A percentile compares a stretch with the other conserved stretches of the same genome.
Conservation (phyloP, 106 monocot genomes). For the Alisma plantagoaquatica region DNA sequence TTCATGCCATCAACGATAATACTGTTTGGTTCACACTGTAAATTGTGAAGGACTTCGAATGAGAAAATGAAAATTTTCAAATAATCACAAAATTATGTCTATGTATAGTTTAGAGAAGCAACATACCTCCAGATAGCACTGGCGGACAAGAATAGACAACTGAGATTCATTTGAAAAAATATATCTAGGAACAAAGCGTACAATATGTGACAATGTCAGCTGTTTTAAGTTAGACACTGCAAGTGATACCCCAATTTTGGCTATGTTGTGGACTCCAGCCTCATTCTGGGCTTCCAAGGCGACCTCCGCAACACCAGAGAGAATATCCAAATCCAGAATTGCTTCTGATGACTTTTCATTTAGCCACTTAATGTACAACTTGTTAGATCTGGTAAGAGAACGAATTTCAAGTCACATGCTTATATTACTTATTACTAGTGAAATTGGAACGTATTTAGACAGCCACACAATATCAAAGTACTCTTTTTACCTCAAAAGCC, state of each 20-base stretch:
- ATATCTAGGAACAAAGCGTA: constrained; percentile 61
- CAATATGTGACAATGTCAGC: constrained; percentile 38
- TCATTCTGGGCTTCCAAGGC: constrained; percentile 42
- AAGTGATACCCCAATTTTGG: constrained; percentile 57
- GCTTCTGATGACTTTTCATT: constrained; percentile 30
- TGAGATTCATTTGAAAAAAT: constrained; percentile 65
- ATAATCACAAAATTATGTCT: no score
- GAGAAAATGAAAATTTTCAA: no score
- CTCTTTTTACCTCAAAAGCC: constrained; percentile 78
- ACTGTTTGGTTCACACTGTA: constrained; percentile 35
- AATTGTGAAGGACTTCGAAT: no score
- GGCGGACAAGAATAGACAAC: constrained; percentile 38
- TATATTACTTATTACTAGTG: not conserved
- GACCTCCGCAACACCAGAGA: constrained; percentile 79
- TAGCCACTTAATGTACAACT: constrained; percentile 38
- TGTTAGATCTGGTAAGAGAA: constrained; percentile 46
- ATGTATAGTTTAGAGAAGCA: no score
- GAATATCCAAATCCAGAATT: constrained; percentile 49
- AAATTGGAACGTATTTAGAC: not conserved
- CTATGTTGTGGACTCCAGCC: constrained; percentile 16
- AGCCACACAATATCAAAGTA: not conserved
- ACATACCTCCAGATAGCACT: constrained; percentile 62
- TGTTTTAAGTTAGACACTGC: constrained; percentile 21
- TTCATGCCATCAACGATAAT: constrained; percentile 31
- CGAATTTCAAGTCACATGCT: not conserved